Conservation (phyloP, 176 grass and related monocot species). For the Phragmites australis region DNA sequence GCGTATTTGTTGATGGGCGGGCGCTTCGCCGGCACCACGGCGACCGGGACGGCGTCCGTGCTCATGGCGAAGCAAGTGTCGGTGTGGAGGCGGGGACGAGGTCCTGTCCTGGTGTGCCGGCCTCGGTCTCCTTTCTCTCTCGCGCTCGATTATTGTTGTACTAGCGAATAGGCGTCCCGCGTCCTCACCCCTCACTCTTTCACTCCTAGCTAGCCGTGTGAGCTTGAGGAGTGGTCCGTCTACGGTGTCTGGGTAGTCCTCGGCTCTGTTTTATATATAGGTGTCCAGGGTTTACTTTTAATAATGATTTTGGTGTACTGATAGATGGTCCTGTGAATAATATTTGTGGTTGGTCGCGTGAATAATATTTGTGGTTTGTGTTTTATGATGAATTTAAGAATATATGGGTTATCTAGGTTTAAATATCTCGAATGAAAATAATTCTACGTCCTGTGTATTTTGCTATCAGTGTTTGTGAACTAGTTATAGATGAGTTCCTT, state of each 20-base stretch:
- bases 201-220: background rate
- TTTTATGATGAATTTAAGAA: too few species aligned
- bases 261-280: slow-evolving; percentile 44
- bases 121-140: background rate
- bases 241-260: background rate
- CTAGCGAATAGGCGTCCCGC: background rate
- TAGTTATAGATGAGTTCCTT: too few species aligned
- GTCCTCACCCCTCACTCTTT: background rate
- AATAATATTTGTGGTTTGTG: too few species aligned
- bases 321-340: too few species aligned
- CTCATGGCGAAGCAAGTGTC: slow-evolving; percentile 16
- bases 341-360: too few species aligned
- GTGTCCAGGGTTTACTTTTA: too few species aligned
- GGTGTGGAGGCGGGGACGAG: background rate
- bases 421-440: too few species aligned
- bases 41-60: slow-evolving; percentile 37
- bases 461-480: too few species aligned
- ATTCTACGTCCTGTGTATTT: too few species aligned
- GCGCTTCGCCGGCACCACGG: slow-evolving; percentile 61
- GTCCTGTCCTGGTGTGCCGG: background rate
- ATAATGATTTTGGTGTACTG: too few species aligned
- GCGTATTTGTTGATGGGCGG: slow-evolving; percentile 70
- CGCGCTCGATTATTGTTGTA: slow-evolving; percentile 31
- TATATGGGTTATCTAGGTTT: too few species aligned
- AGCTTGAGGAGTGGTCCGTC: slow-evolving; percentile 7